Conservation (phyloP, 2,329 filamentous ascomycete species). For the Pyrenophora tritici-repentis region DNA sequence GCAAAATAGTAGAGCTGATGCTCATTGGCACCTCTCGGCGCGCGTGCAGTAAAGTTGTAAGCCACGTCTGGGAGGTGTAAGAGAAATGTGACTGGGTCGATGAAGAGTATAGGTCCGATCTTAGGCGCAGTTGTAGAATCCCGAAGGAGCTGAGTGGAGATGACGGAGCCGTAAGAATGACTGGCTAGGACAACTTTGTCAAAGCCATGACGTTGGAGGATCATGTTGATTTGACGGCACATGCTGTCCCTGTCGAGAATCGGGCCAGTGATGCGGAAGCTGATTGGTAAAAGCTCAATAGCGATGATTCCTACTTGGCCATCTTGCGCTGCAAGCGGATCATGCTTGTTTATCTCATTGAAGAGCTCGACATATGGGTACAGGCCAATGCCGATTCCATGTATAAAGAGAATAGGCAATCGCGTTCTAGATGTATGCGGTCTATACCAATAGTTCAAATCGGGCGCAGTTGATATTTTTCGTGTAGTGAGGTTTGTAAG, state of each 20-base stretch:
- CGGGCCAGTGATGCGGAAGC: constrained; percentile 63
- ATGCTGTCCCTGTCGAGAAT: constrained; percentile 61
- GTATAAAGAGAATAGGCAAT: constrained; percentile 69
- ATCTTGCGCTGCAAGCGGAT: constrained; percentile 34
- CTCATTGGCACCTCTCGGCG: constrained; percentile 62
- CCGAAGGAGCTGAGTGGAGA: constrained; percentile 66
- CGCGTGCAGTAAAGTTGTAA: constrained; percentile 64
- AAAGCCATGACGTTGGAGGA: constrained; percentile 64
- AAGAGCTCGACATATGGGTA: constrained; percentile 66
- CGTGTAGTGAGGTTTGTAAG: constrained; percentile 56
- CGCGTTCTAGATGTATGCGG: constrained; percentile 64
- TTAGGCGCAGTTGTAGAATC: constrained; percentile 51
- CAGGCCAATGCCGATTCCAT: constrained; percentile 72
- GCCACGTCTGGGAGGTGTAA: constrained; percentile 72
- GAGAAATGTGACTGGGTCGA: constrained; percentile 69
- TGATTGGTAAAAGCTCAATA: constrained; percentile 69
- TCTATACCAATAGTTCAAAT: constrained; percentile 68
- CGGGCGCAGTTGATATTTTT: constrained; percentile 55
- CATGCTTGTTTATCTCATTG: constrained; percentile 53
- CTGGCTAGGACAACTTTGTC: constrained; percentile 63
- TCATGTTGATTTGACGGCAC: constrained; percentile 59
- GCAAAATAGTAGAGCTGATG: constrained; percentile 74
- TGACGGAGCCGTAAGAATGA: constrained; percentile 67
- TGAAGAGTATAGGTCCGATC: constrained; percentile 58
- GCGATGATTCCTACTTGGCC: constrained; percentile 66